phyloP scores from a whole-genome alignment of 2,329 filamentous ascomycete species.

The Trichoderma koningiopsis region DNA sequence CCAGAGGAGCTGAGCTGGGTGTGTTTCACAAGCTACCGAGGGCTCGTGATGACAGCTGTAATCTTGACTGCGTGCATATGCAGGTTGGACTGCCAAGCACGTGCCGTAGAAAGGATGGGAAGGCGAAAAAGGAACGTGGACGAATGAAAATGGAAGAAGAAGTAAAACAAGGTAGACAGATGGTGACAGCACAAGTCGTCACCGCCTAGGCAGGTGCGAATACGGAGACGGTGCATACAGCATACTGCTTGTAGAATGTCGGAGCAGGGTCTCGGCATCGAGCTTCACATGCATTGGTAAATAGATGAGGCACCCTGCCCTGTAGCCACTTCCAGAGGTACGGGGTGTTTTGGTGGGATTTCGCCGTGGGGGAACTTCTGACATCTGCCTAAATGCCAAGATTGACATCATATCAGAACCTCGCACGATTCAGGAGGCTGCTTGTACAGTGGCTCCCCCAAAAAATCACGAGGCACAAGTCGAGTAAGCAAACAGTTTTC shows the following conservation, averaged over 20 bases:
- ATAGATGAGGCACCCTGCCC: background rate
- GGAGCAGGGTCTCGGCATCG: background rate
- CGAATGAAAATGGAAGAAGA: background rate
- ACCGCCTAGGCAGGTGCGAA: background rate
- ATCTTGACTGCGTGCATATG: constrained; percentile 4
- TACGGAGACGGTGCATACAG: background rate
- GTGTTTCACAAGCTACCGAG: constrained; percentile 21
- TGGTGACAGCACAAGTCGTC: background rate
- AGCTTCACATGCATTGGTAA: constrained; percentile 7
- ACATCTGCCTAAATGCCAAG: background rate
- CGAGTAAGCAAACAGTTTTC: background rate
- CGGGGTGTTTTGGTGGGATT: background rate
- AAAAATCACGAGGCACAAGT: constrained; percentile 2
- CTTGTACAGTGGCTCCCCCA: background rate
- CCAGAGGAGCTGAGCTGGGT: background rate
- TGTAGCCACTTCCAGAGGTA: background rate
- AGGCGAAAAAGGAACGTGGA: background rate
- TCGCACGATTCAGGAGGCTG: background rate
- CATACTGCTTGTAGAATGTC: background rate
- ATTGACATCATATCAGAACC: background rate
- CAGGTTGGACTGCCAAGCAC: background rate
- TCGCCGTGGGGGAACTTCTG: background rate
- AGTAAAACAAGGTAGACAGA: background rate
- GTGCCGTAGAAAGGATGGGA: background rate
- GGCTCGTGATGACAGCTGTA: constrained; percentile 14